A percentile compares a stretch with the other conserved stretches of the same genome.
Evolutionary conservation across 2,329 filamentous ascomycete genomes (phyloP).

Genomic region (Penicillium sp.): DNA sequence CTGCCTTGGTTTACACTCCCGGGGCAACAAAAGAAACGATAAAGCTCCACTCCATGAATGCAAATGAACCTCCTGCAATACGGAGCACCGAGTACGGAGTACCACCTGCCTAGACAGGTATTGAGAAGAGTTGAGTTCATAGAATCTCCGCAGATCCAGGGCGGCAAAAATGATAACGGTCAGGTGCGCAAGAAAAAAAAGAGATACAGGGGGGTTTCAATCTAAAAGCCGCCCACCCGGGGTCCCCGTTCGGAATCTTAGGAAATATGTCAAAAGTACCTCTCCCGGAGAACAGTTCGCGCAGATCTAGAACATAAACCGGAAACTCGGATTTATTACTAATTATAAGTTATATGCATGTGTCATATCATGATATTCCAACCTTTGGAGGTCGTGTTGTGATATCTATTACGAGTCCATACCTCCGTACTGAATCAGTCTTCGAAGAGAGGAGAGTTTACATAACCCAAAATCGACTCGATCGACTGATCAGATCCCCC

Average conservation of each 20-base stretch:
- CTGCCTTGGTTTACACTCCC: background rate
- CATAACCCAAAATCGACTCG: background rate
- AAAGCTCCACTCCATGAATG: background rate
- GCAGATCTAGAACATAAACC: slow-evolving; percentile 3
- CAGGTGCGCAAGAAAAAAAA: slow-evolving; percentile 1
- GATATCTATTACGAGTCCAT: background rate
- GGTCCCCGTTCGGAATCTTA: background rate
- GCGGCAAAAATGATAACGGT: background rate
- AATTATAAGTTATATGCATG: background rate
- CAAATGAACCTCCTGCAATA: too few species aligned
- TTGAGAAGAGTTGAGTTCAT: background rate
- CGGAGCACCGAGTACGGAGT: background rate
- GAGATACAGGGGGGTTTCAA: background rate
- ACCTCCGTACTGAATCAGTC: background rate
- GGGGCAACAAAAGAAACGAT: background rate
- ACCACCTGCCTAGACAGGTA: slow-evolving; percentile 4
- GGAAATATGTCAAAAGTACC: slow-evolving; percentile 5
- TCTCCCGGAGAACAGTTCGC: background rate
- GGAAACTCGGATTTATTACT: background rate
- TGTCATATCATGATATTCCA: background rate
- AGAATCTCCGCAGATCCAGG: background rate
- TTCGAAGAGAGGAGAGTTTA: background rate
- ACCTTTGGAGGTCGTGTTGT: background rate
- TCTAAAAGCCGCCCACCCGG: background rate
- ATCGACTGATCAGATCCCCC: background rate